These are phyloP conservation scores for Lentithecium fluviatile DNA, from an alignment of 495 filamentous ascomycete species.

Conservation along the genomic window DNA sequence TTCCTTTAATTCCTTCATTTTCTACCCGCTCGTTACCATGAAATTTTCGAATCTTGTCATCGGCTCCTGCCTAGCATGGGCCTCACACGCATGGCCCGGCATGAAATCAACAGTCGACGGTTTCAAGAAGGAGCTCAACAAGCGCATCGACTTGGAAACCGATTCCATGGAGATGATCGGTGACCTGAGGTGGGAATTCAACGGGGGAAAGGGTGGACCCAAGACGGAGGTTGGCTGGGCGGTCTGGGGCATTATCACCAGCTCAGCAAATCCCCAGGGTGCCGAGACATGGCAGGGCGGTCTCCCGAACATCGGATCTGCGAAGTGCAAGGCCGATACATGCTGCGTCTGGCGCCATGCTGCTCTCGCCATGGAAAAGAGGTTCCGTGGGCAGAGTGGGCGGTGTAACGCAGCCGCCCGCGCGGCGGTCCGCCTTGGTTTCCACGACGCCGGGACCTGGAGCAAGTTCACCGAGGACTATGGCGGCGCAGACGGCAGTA, in stretches of 20 bases:
- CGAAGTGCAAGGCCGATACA: constrained; percentile 23
- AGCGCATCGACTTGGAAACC: background rate
- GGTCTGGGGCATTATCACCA: background rate
- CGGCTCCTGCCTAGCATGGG: background rate
- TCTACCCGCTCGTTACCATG: background rate
- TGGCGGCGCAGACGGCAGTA: constrained; percentile 37
- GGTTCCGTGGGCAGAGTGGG: constrained; percentile 32
- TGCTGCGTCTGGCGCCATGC: constrained; percentile 36
- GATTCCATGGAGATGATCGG: background rate
- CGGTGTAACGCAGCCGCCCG: constrained; percentile 37
- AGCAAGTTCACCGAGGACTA: constrained; percentile 17
- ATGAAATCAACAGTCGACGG: background rate
- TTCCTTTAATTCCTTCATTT: no score
- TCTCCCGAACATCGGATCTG: background rate
- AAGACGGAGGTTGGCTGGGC: background rate
- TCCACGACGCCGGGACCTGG: constrained; percentile 41
- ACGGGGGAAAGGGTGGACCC: background rate
- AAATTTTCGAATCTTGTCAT: background rate
- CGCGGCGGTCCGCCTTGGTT: constrained; percentile 35
- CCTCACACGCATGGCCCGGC: background rate
- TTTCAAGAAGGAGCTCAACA: background rate
- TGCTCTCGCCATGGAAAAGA: constrained; percentile 29
- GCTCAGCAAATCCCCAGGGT: background rate
- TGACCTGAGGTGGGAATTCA: background rate
- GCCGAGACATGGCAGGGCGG: background rate